Conservation (phyloP, 2,329 filamentous ascomycete genomes). For the Gyromitra esculenta region DNA sequence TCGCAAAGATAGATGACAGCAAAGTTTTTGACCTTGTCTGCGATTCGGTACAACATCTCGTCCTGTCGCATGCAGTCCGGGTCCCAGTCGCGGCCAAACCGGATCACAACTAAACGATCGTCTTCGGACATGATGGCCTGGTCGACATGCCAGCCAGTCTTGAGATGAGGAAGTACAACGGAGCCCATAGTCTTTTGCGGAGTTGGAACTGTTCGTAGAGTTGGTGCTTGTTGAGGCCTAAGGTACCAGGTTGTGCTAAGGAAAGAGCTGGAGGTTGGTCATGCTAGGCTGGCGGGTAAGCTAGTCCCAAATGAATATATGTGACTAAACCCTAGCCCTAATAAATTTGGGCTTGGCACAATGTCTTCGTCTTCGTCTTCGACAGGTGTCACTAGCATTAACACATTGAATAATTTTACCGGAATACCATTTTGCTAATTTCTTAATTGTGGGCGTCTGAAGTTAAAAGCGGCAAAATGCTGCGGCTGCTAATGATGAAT, state of each 20-base stretch:
- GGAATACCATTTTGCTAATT: neutral
- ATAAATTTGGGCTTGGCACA: neutral
- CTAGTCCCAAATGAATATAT: neutral
- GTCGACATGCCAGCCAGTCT: conserved; percentile 96
- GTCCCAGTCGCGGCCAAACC: conserved; percentile 88
- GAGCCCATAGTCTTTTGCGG: conserved; percentile 71
- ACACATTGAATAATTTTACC: neutral
- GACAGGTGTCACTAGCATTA: neutral
- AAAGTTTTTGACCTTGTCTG: conserved; percentile 92
- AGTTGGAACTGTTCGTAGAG: conserved; percentile 15
- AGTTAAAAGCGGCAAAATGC: neutral
- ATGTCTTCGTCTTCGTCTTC: neutral
- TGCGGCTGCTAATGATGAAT: neutral
- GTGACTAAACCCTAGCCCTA: neutral
- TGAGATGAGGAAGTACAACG: conserved; percentile 89
- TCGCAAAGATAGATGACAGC: conserved; percentile 94
- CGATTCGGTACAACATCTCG: conserved; percentile 93
- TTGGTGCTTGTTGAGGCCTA: conserved; percentile 7
- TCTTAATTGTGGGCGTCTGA: neutral
- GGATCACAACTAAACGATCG: conserved; percentile 90
- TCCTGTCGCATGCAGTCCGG: conserved; percentile 83
- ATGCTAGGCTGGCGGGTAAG: neutral
- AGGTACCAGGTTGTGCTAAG: neutral
- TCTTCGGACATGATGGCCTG: conserved; percentile 92
- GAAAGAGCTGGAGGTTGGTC: conserved; percentile 2